Evolutionary conservation across 495 filamentous ascomycete species (phyloP).

Genomic region (Hypoxylon subgilvum): DNA sequence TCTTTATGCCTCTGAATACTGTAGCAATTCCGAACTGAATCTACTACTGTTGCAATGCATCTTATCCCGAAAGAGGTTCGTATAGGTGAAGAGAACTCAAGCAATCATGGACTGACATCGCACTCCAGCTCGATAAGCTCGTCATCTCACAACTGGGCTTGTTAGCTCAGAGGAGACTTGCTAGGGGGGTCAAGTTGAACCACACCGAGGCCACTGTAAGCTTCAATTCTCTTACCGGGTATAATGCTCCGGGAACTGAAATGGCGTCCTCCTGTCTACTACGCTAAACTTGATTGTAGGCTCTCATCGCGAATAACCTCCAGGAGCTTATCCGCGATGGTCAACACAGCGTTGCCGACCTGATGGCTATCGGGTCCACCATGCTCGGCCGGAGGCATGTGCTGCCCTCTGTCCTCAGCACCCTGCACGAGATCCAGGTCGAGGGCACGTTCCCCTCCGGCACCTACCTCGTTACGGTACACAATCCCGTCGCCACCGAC

Average conservation of each 20-base stretch:
- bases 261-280: background rate
- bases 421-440: constrained; percentile 83
- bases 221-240: constrained; percentile 13
- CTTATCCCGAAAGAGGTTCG: constrained; percentile 84
- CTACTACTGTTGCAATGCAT: constrained; percentile 64
- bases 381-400: constrained; percentile 97
- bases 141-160: constrained; percentile 87
- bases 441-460: constrained; percentile 92
- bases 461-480: constrained; percentile 94
- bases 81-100: constrained; percentile 20
- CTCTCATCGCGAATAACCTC: constrained; percentile 85
- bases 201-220: constrained; percentile 87
- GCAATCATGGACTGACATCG: constrained; percentile 11
- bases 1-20: background rate
- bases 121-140: constrained; percentile 88
- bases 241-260: background rate
- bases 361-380: constrained; percentile 88
- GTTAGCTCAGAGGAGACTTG: constrained; percentile 86
- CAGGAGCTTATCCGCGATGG: constrained; percentile 99
- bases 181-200: constrained; percentile 86
- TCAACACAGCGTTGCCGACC: constrained; percentile 84
- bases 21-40: constrained; percentile 1
- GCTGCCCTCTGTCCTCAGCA: constrained; percentile 75
- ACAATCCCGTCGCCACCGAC: constrained; percentile 84
- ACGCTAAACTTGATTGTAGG: constrained; percentile 55